These are phyloP conservation scores for Calcarisporium arbuscula DNA, from an alignment of 2,329 filamentous ascomycete species.

Conservation along the genomic window DNA sequence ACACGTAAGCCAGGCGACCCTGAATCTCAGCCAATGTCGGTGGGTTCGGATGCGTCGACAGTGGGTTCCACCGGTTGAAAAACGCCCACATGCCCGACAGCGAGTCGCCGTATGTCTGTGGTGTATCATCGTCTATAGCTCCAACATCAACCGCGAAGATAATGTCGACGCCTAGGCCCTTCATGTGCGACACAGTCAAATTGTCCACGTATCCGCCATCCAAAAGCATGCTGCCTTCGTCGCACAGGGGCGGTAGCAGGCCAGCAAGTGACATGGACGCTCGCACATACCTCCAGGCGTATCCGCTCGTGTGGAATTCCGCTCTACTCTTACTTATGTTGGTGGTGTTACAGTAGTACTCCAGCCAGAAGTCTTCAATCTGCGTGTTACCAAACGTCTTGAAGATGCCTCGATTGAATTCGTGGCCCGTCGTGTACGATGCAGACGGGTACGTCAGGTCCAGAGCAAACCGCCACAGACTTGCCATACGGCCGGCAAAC, in stretches of 20 bases:
- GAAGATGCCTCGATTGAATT: constrained; percentile 98
- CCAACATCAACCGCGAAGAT: constrained; percentile 97
- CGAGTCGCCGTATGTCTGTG: constrained; percentile 88
- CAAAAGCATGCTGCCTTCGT: constrained; percentile 93
- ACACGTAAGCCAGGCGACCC: constrained; percentile 88
- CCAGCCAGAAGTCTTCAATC: constrained; percentile 98
- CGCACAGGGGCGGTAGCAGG: constrained; percentile 85
- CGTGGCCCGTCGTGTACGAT: constrained; percentile 95
- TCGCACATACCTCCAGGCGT: constrained; percentile 94
- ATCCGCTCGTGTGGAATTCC: constrained; percentile 92
- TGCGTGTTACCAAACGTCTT: constrained; percentile 96
- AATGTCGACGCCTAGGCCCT: constrained; percentile 81
- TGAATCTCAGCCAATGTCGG: constrained; percentile 95
- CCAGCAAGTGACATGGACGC: constrained; percentile 97
- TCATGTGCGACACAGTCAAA: constrained; percentile 95
- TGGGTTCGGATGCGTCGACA: constrained; percentile 82
- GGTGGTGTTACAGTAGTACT: constrained; percentile 98
- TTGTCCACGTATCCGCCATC: constrained; percentile 98
- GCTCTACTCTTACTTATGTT: constrained; percentile 92
- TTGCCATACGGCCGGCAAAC: constrained; percentile 96
- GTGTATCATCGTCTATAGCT: constrained; percentile 82
- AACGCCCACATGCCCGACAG: constrained; percentile 94
- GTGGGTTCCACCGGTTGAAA: constrained; percentile 94
- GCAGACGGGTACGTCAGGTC: constrained; percentile 94
- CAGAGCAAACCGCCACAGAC: constrained; percentile 96